These are phyloP conservation scores for Pugionium dolabratum DNA, from an alignment of 345 rosid genomes.

Conservation along the genomic window DNA sequence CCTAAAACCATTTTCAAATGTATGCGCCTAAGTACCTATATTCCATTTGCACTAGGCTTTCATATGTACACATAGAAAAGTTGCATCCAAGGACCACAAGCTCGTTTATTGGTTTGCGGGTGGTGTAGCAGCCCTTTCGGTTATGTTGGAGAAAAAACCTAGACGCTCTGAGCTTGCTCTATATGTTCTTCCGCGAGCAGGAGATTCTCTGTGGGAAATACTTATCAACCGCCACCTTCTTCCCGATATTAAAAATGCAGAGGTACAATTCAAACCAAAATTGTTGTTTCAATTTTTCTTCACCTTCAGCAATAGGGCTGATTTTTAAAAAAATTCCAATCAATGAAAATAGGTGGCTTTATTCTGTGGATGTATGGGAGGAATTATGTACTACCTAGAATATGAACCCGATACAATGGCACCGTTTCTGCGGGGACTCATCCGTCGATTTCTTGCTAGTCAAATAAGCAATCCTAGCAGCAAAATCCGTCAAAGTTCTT, in stretches of 20 bases:
- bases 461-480: conserved; percentile 80
- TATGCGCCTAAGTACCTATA: background rate
- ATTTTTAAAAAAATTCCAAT: background rate
- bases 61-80: conserved; percentile 89
- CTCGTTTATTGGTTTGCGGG: conserved; percentile 93
- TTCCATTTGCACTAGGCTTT: conserved; percentile 58
- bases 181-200: conserved; percentile 97
- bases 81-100: conserved; percentile 87
- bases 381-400: conserved; percentile 94
- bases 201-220: conserved; percentile 95
- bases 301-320: background rate
- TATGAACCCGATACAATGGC: conserved; percentile 97
- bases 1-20: conserved; percentile 8
- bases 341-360: conserved; percentile 71
- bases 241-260: conserved; percentile 85
- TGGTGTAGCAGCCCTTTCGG: conserved; percentile 87
- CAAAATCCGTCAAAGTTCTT: conserved; percentile 54
- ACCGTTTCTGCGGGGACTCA: conserved; percentile 84
- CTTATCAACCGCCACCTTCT: conserved; percentile 80
- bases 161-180: conserved; percentile 95
- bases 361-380: conserved; percentile 98
- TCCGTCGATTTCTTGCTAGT: conserved; percentile 94
- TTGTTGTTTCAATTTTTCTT: conserved; percentile 12
- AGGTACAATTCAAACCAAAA: conserved; percentile 51
- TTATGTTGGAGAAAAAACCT: conserved; percentile 86